These are phyloP conservation scores for Bimuria novae-zelandiae DNA, from an alignment of 2,329 filamentous ascomycete species.

Conservation along the genomic window DNA sequence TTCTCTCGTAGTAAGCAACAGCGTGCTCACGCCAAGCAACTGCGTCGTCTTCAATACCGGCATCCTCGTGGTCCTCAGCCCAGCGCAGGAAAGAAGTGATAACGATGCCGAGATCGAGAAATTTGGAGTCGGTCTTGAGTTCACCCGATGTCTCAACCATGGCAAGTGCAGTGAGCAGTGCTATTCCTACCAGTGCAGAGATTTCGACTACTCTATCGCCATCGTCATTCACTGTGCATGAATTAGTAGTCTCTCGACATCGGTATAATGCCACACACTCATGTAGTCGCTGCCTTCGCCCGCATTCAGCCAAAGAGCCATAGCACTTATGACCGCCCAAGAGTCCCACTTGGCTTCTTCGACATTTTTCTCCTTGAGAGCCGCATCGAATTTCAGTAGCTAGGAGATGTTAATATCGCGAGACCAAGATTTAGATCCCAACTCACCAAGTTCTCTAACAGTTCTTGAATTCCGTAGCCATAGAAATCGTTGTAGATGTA, in stretches of 20 bases:
- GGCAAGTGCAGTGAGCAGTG: constrained; percentile 20
- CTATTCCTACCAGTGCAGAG: constrained; percentile 20
- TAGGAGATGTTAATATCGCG: background rate
- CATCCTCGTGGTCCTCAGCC: constrained; percentile 14
- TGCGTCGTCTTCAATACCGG: constrained; percentile 23
- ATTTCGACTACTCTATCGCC: constrained; percentile 9
- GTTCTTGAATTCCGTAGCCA: constrained; percentile 19
- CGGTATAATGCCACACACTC: background rate
- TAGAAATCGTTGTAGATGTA: constrained; percentile 23
- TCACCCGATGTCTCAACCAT: constrained; percentile 20
- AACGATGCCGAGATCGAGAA: constrained; percentile 24
- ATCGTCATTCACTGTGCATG: constrained; percentile 19
- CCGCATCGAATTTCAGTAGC: constrained; percentile 18
- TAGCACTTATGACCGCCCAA: constrained; percentile 22
- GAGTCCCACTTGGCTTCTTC: constrained; percentile 9
- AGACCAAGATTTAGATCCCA: too few species aligned
- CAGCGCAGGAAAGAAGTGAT: constrained; percentile 20
- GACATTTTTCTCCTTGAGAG: constrained; percentile 3
- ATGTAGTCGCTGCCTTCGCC: constrained; percentile 4
- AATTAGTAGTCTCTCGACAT: background rate
- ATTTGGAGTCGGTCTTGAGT: constrained; percentile 23
- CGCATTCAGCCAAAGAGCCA: constrained; percentile 20
- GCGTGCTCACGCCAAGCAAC: constrained; percentile 13
- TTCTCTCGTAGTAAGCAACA: constrained; percentile 18
- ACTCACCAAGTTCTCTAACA: constrained; percentile 19